These are phyloP conservation scores for Phytophthora hibernalis DNA, from an alignment of 352 stramenopile genomes.

Conservation along the genomic window DNA sequence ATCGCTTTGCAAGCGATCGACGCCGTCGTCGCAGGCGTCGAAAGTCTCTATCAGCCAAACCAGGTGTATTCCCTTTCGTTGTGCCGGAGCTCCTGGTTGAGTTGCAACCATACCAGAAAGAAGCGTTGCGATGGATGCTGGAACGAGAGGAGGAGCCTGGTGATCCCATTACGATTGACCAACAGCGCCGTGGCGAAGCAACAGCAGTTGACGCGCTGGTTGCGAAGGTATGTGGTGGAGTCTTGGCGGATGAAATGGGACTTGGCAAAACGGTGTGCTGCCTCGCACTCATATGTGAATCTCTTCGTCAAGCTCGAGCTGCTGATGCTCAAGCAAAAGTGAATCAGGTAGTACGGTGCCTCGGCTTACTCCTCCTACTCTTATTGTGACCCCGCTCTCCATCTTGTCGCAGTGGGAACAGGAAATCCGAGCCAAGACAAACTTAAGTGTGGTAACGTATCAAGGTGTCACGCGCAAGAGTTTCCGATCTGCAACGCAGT, in stretches of 20 bases:
- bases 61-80: conserved; percentile 49
- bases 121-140: conserved; percentile 92
- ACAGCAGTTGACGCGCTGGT: conserved; percentile 47
- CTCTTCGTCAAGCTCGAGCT: conserved; percentile 51
- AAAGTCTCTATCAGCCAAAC: conserved; percentile 50
- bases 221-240: conserved; percentile 66
- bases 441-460: conserved; percentile 78
- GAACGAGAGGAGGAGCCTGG: conserved; percentile 48
- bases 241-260: conserved; percentile 91
- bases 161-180: conserved; percentile 39
- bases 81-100: conserved; percentile 65
- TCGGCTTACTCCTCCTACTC: conserved; percentile 59
- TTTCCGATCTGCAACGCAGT: conserved; percentile 71
- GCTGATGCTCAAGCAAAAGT: conserved; percentile 33
- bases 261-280: conserved; percentile 92
- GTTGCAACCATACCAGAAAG: conserved; percentile 84
- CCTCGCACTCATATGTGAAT: conserved; percentile 80
- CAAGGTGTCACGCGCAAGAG: conserved; percentile 70
- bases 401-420: conserved; percentile 88
- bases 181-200: conserved; percentile 36
- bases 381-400: conserved; percentile 87
- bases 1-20: conserved; percentile 62
- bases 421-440: conserved; percentile 82
- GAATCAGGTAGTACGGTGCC: conserved; percentile 39
- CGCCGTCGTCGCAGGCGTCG: conserved; percentile 50